Base-by-base conservation (phyloP, 2,329 filamentous ascomycete genomes). In the Blastomyces parvus region DNA sequence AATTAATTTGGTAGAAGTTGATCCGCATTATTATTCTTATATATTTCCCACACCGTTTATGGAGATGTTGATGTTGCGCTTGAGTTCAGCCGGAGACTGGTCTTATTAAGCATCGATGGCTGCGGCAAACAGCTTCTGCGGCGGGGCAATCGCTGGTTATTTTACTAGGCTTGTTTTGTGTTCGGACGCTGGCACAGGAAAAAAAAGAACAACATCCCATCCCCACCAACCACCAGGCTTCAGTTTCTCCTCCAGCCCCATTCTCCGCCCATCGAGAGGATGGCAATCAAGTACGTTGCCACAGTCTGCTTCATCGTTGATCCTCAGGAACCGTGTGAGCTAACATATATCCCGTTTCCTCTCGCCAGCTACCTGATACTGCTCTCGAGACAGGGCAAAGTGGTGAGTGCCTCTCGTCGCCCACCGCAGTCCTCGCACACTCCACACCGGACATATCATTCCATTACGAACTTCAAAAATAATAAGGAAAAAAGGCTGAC, bases 341-440 rank as follows among this genome's bases (percentile, higher is more conserved):
- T 60, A 30, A 60, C 19, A 7, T 22, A 27, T 44, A 48, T 6
- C 14, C 14, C 44, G n/a, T 4, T 11, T 6, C 40, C 59, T 38
- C 19, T 60, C 33, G 61, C 56, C 65, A 97, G 94, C 82, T 99
- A 99, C 77, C 83, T 99, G 71, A 97, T 99, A 77, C 86, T 99
- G 77, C 88, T 99, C 70, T 97, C 93, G 68, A 87, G 94, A 73
- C 94, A 99, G 83, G 94, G 94, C 82, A 99, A 99, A 88, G 94
- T 99, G 80, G 93, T 99, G 84, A 72, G 91, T 83, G 73, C 44
- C 46, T 4, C 65, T 74, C 73, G 76, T 77, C 69, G 70, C 72
- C 76, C 74, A 79, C 77, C 74, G 62, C 68, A 67, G 68, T 65
- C 65, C 61, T 64, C 67, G 69, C 73, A 61, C 72, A 68, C 64